Base-by-base conservation (phyloP, 768 basidiomycete species). In the Cystoderma amianthinum region DNA sequence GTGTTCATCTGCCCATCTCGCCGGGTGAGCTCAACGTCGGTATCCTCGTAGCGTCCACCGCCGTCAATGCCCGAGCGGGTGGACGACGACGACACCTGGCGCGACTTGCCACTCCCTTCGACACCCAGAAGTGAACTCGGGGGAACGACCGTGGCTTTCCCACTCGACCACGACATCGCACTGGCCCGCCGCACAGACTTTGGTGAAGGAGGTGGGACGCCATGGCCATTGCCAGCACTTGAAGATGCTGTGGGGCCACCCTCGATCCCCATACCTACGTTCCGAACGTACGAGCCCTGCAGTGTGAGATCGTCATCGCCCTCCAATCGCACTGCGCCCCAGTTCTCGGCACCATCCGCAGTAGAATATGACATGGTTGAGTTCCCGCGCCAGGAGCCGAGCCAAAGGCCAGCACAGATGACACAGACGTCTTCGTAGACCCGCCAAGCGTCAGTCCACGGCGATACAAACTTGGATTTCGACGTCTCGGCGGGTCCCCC, bases 401-500 rank as follows among this genome's bases (percentile, higher is more conserved):
- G 73, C 86, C 85, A 90, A n/a, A 88, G 68, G 2, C 84, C 78
- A 0, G 86, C 88, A 51, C 88, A 90, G 34, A 88, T 67, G 30
- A 89, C 65, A 46, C 89, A 91, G 16, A 84, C 82, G 45, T 91
- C 89, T 60, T 92, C 88, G 50, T 91, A 92, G 10, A 90, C 67
- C 18, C 77, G 74, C 85, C 86, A 89, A 5, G 75, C 74, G 46
- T 89, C 88, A 11, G 78, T 71, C 83, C 84, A 87, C 2, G 68
- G 49, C 3, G 76, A 67, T 15, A 72, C 53, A 6, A 65, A 44
- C 41, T 66, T 72, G 9, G 61, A 56, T 52, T 64, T 71, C 20
- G 51, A 48, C 36, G 49, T 32, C 19, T 58, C 55, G 12, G 55
- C 30, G 18, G 64, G 39, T 7, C 55, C 53, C 16, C 67, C 67